phyloP scores from a whole-genome alignment of 371 early-diverging fungal genomes.

The Lichtheimia ramosa region DNA sequence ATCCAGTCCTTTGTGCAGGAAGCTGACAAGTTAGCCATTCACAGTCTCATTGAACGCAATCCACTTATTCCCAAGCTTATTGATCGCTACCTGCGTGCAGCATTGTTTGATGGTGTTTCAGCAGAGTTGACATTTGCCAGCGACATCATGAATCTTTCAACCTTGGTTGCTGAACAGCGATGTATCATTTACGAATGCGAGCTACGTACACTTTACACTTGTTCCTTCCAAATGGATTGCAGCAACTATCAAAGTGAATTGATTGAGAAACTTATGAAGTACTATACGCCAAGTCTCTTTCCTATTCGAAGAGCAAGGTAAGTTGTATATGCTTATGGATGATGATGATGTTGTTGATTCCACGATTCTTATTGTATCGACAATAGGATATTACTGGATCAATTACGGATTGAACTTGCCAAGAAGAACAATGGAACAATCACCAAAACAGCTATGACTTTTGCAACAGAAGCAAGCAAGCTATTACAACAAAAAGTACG shows the following conservation, averaged over 20 bases:
- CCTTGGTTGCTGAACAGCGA: constrained; percentile 16
- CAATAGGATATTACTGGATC: constrained; percentile 7
- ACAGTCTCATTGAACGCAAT: constrained; percentile 22
- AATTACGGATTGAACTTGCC: constrained; percentile 25
- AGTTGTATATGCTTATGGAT: background rate
- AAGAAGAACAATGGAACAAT: background rate
- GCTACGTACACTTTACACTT: constrained; percentile 24
- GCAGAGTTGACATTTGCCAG: constrained; percentile 23
- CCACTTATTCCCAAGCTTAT: constrained; percentile 39
- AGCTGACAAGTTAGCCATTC: constrained; percentile 16
- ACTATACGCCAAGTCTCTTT: constrained; percentile 19
- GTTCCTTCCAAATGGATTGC: constrained; percentile 27
- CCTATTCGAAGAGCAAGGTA: constrained; percentile 48
- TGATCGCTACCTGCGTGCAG: constrained; percentile 37
- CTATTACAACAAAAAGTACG: constrained; percentile 24
- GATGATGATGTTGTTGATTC: background rate
- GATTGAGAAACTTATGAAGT: constrained; percentile 23
- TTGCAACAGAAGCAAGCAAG: constrained; percentile 22
- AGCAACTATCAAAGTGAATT: constrained; percentile 19
- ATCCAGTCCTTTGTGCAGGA: constrained; percentile 30
- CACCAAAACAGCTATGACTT: constrained; percentile 17
- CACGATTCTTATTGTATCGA: constrained; percentile 5
- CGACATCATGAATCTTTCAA: constrained; percentile 18
- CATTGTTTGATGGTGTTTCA: constrained; percentile 23
- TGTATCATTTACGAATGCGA: constrained; percentile 41